Conservation (phyloP, 306 rosid species). For the Begonia fuchsioides region DNA sequence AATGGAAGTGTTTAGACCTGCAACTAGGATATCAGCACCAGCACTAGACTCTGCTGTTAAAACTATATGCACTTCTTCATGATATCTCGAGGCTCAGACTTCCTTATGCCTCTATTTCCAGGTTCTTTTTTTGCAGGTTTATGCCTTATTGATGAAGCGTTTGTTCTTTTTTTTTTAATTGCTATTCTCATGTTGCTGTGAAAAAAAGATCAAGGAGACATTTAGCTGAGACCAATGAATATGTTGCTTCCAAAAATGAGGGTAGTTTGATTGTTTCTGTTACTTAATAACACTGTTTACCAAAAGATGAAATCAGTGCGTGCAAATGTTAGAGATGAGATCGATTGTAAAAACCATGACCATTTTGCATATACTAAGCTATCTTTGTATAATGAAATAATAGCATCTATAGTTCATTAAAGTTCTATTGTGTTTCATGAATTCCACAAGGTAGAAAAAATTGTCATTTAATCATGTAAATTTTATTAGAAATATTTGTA, state of each 20-base stretch:
- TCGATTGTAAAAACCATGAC: too few relatives aligned
- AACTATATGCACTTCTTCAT: constrained; percentile 78
- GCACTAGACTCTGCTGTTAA: constrained; percentile 88
- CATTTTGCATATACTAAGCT: too few relatives aligned
- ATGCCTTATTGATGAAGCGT: constrained; percentile 13
- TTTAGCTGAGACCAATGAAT: constrained; percentile 85
- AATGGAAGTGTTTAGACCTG: constrained; percentile 59
- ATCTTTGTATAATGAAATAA: too few relatives aligned
- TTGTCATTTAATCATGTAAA: too few relatives aligned
- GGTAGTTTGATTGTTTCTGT: constrained; percentile 45
- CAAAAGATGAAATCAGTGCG: constrained; percentile 80
- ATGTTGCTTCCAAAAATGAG: constrained; percentile 49
- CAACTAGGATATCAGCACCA: constrained; percentile 68
- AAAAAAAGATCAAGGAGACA: constrained; percentile 82
- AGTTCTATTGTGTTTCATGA: too few relatives aligned
- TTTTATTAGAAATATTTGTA: too few relatives aligned
- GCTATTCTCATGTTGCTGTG: constrained; percentile 54
- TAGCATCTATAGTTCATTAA: too few relatives aligned
- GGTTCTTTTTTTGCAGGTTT: constrained; percentile 29
- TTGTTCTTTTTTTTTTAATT: too few relatives aligned
- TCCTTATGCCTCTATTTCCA: constrained; percentile 88
- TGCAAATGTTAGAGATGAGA: constrained; percentile 57
- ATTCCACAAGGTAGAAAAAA: too few relatives aligned
- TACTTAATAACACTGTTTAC: constrained; percentile 52
- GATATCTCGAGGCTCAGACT: constrained; percentile 89